Percentiles rank a stretch among this genome's conserved stretches.
Conservation (phyloP, 345 rosid species). For the thale cress (Arabidopsis thaliana) region DNA sequence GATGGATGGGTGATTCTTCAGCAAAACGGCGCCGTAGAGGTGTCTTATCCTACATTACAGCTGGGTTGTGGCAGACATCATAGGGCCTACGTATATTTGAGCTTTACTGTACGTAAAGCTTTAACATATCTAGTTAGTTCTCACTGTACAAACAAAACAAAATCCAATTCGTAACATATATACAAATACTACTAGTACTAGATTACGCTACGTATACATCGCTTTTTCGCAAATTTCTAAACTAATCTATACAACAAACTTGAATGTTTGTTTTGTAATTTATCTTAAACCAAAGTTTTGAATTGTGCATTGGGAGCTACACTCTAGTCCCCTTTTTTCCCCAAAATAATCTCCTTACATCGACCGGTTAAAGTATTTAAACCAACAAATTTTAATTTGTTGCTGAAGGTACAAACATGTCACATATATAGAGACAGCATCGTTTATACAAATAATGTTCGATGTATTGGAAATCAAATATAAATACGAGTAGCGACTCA, state of each 20-base stretch:
- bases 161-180: constrained; percentile 1
- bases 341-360: background rate
- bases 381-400: constrained; percentile 19
- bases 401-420: constrained; percentile 43
- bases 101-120: constrained; percentile 40
- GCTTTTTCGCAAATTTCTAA: background rate
- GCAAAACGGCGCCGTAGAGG: constrained; percentile 50
- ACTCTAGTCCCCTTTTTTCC: constrained; percentile 8
- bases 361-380: background rate
- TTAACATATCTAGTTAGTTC: constrained; percentile 35
- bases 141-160: constrained; percentile 10
- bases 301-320: constrained; percentile 26
- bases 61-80: constrained; percentile 47
- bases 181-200: background rate
- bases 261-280: background rate
- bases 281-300: background rate
- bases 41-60: constrained; percentile 47
- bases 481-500: constrained; percentile 39
- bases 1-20: constrained; percentile 34
- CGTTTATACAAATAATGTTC: constrained; percentile 6
- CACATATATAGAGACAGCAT: constrained; percentile 39
- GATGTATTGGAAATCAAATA: constrained; percentile 18
- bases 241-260: background rate
- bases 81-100: constrained; percentile 37
- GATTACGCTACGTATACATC: constrained; percentile 1